Base-by-base conservation (phyloP, 352 stramenopile species). In the Globisporangium spiculum region DNA sequence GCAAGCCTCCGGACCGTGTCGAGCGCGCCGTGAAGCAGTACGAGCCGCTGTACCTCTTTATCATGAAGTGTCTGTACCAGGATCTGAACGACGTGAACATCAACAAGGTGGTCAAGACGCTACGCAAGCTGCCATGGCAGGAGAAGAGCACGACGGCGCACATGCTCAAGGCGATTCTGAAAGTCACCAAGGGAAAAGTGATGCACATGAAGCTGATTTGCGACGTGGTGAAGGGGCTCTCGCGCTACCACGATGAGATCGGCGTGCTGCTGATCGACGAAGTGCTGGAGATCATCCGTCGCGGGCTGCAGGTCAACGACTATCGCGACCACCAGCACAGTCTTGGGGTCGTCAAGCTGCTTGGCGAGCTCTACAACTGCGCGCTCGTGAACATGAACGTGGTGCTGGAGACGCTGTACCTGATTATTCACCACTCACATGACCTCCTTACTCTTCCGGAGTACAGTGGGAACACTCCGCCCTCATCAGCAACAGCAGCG, bases 401-500 rank as follows among this genome's bases (percentile, higher is more conserved):
- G 3, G 76, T 99, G 54, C 87, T 99, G 52, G 93, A 98, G 54
- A 92, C 92, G 63, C 77, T 99, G 14, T 98, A 98, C 70, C 79
- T 97, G 38, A 80, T 99, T 36, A 84, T 99, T 58, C 93, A 99
- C 69, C 91, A 98, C 74, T 97, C 95, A 41, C 97, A 99, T 66
- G 92, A 98, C 60, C 87, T 99, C 63, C 76, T 91, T 44, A 80
- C 64, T 18, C 67, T 92, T 9, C 80, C 84, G 0, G 79, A 90
- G 65, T 93, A 89, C 50, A 78, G 68, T 22, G 75, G 71, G 26
- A 65, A 74, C 18, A 74, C 73, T 22, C 59, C 79, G 1, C 67
- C 69, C 0, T 16, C 72, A 5, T 14, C 50, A 38, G 14, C 56
- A 48, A 41, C 54, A 46, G 12, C 38, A 44, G 36, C 36, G 10